Evolutionary conservation across 148 eudicot genomes (phyloP).

Genomic region (Rhododendron mucronatum): DNA sequence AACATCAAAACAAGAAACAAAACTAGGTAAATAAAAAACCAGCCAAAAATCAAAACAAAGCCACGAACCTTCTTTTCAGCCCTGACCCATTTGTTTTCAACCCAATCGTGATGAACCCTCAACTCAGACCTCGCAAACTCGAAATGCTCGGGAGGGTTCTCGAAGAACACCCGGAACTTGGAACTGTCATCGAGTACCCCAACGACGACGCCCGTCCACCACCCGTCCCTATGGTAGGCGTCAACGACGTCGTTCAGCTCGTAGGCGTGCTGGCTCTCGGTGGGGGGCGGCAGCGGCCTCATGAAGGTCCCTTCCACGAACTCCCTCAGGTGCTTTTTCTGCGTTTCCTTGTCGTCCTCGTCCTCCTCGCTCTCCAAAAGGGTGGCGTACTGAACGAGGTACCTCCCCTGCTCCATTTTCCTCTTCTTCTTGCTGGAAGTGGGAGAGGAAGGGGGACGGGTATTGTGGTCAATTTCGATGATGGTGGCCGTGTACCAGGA

Average conservation of each 20-base stretch:
- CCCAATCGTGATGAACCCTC: conserved; percentile 7
- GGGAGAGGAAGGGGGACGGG: neutral
- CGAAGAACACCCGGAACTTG: neutral
- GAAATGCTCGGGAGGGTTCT: neutral
- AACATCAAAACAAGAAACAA: neutral
- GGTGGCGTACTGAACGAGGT: neutral
- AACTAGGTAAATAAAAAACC: neutral
- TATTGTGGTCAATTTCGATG: neutral
- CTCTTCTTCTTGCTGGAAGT: neutral
- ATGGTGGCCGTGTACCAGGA: neutral
- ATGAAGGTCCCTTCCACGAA: neutral
- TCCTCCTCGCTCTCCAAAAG: neutral
- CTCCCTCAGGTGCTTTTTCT: neutral
- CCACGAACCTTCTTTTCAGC: neutral
- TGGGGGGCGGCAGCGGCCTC: neutral
- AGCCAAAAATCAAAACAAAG: neutral
- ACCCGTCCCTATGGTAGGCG: neutral
- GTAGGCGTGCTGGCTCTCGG: neutral
- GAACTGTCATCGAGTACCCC: neutral
- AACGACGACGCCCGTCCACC: conserved; percentile 1
- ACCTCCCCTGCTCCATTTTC: neutral
- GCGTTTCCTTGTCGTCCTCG: neutral
- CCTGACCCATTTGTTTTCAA: conserved; percentile 4
- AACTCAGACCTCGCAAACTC: neutral
- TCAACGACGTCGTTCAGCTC: conserved; percentile 2